Base-by-base conservation (phyloP, 176 grass and related monocot species). In the Oropetium thomaeum region DNA sequence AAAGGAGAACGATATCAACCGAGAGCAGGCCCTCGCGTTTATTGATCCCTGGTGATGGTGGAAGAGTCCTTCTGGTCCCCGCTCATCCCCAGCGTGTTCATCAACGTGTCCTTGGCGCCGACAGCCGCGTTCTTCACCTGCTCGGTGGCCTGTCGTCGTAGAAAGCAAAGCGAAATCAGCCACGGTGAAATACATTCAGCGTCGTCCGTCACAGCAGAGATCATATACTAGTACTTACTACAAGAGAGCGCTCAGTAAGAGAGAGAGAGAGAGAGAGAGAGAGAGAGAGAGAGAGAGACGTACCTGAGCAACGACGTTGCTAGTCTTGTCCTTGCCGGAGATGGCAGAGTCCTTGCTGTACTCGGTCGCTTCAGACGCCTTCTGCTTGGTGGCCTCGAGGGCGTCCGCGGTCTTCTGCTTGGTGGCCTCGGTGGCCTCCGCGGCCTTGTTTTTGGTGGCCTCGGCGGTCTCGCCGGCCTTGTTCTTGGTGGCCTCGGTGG, bases 81-180 rank as follows among this genome's bases (percentile, higher is more conserved):
- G 31, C 70, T 65, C 85, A 93, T 80, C 10, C 93, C 93, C 26
- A 90, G 71, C 40, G 87, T 88, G 79, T 20, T 90, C 49, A 63
- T 78, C 60, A 92, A 89, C 8, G 91, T 82, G 45, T 92, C 90
- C 78, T 85, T 88, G 29, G 90, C 82, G 19, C 90, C 90, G 2
- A 61, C 78, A 17, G 80, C 93, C 30, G 67, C 87, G 61, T 20
- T 88, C 87, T 67, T 77, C 62, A 89, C 85, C 66, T 86, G 80
- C 48, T 96, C 92, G 0, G 67, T 52, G 9, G 86, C 83, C 88
- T 94, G 66, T 3, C 59, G 22, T 1, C 15, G 40, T 5, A 49
- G 2, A 60, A 25, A 0, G 4, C 30, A 48, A 37, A 9, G 2
- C n/a, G 2, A 55, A 67, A 10, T n/a, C n/a, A n/a, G n/a, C 42